Base-by-base conservation (phyloP, 1,284 basidiomycete species). In the Trametes hirsuta region DNA sequence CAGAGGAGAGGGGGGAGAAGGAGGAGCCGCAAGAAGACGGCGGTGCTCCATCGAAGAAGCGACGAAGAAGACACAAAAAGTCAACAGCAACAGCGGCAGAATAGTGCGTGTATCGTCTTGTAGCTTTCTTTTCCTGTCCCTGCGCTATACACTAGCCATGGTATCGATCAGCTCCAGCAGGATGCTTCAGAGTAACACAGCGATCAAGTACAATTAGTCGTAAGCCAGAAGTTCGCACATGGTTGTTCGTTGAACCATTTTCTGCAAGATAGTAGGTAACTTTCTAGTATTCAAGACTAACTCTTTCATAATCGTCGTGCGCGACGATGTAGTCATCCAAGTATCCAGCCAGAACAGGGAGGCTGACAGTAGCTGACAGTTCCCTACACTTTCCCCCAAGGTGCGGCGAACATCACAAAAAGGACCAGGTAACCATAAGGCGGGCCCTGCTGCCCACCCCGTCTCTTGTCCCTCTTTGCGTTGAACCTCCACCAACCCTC, bases 11-110 rank as follows among this genome's bases (percentile, higher is more conserved):
- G 4, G 53, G 66, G 2, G 65, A 61, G 48, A 45, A 6, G 4
- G 53, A 15, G n/a, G 58, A 59, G 21, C 47, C 25, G 34, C 42
- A 56, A 18, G 53, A 53, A n/a, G 56, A 46, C 9, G 59, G 22
- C 18, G 63, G 57, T 42, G 47, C 54, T 44, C 52, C 62, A 12
- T 41, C 53, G 39, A 65, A 63, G 56, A 65, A 56, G 56, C 62
- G 60, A 55, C 61, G 64, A 14, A 47, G 61, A 45, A 50, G 56
- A 55, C 61, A 63, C 30, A 56, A 56, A 45, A 65, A 65, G 64
- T 56, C 54, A 47, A 36, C 58, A n/a, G 55, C 48, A 5, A 44
- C 55, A 3, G 60, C 47, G 41, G 50, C 58, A 21, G 42, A 53
- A 40, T 59, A 59, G 47, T 49, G 44, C 35, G 47, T 45, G 34